Evolutionary conservation across 495 filamentous ascomycete species (phyloP), one percentile per base, ranked within the genome.

Genomic region (Hypomontagnella submonticulosa): DNA sequence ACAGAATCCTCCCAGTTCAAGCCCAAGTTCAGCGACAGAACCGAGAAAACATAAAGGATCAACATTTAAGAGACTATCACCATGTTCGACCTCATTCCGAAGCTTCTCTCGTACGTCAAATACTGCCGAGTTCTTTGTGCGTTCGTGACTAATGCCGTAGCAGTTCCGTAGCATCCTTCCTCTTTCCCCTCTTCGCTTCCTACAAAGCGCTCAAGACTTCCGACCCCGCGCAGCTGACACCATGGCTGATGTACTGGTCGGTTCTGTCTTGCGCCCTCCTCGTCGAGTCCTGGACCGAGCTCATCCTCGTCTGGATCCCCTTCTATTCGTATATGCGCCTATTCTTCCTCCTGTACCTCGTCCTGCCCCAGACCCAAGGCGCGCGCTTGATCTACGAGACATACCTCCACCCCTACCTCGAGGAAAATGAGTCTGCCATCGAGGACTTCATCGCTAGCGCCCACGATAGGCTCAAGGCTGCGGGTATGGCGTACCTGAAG

Each of bases 181-280:
- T 97, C 75, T 93, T 99, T 79, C 95, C 95, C 59, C 85, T 97
- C 51, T 99, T 97, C 79, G 94, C 94, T 58, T 97, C 93, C 57
- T 98, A 96, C 86, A 98, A 98, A 82, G 96, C 95, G 37, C 90
- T 99, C 68, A 92, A 93, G 75, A 92, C 92, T 16, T 89, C 90
- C 41, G 91, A 97, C 76, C 94, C 94, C 12, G 87, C 91, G 32
- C 90, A 94, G 72, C 84, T 98, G 23, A 91, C 92, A 63, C 95
- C 95, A 93, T 99, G 95, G 95, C 85, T 99, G 51, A 98, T 97
- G 90, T 99, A 98, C 84, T 99, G 93, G 92, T 92, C 97, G 43
- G 92, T 96, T 27, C 83, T 97, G 46, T 89, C 91, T 38, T 88
- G 89, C 79, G 85, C 90, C 53, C 79, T 91, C 62, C 84, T 95